These are phyloP conservation scores for Rubia peregrina DNA, from an alignment of 305 asterid genomes.

Conservation along the genomic window DNA sequence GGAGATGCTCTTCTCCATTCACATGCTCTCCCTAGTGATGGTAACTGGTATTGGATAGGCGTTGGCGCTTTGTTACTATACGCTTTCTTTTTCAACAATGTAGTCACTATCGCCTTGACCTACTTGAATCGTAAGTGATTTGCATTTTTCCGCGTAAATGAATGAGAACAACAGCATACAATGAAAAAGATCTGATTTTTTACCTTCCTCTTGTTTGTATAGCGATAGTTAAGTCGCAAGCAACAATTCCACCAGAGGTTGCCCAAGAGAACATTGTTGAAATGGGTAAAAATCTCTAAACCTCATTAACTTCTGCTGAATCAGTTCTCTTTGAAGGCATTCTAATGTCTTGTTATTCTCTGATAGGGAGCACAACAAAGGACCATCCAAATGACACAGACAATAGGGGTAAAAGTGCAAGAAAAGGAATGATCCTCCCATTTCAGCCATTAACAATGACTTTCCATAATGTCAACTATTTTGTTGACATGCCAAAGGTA, in stretches of 20 bases:
- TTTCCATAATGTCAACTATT: conserved; percentile 76
- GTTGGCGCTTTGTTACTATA: conserved; percentile 55
- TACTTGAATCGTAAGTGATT: conserved; percentile 60
- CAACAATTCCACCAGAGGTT: conserved; percentile 41
- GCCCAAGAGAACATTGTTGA: conserved; percentile 26
- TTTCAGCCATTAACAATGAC: conserved; percentile 76
- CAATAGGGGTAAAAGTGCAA: conserved; percentile 23
- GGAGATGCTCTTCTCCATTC: conserved; percentile 46
- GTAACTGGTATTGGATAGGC: conserved; percentile 84
- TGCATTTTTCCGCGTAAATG: neutral
- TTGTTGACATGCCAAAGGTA: conserved; percentile 93
- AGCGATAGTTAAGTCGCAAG: conserved; percentile 56
- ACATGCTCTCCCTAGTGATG: conserved; percentile 52
- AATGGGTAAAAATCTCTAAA: conserved; percentile 25
- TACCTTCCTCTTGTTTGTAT: conserved; percentile 23
- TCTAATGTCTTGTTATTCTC: neutral
- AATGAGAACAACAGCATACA: neutral
- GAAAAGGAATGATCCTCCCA: conserved; percentile 87
- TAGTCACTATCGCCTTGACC: conserved; percentile 58
- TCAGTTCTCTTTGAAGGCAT: neutral
- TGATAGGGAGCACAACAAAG: conserved; percentile 18
- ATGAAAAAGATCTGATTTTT: neutral
- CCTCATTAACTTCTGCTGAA: neutral
- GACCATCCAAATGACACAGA: conserved; percentile 15
- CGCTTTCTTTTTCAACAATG: conserved; percentile 55